Conservation (phyloP, 805 yeast species). For the Candida koratica region DNA sequence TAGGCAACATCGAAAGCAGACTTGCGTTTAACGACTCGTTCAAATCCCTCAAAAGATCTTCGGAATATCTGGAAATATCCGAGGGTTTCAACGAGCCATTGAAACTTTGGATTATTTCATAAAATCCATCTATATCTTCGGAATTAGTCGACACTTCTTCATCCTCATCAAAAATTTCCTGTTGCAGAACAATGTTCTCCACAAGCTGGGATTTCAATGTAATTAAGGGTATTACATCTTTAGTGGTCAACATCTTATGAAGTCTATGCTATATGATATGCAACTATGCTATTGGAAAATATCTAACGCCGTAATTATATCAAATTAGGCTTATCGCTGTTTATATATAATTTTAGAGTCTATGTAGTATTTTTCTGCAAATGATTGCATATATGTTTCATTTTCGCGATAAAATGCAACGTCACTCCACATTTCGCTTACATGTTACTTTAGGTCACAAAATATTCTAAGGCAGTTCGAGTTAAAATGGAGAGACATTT, state of each 20-base stretch:
- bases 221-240: slow-evolving; percentile 2
- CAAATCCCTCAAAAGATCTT: slow-evolving; percentile 22
- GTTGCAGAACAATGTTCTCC: background rate
- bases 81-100: slow-evolving; percentile 5
- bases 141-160: slow-evolving; percentile 4
- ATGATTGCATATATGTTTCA: slow-evolving; percentile 6
- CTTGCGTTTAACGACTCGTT: slow-evolving; percentile 26
- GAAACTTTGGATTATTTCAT: slow-evolving; percentile 7
- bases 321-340: background rate
- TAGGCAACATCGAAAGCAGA: slow-evolving; percentile 40
- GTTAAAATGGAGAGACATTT: too few species aligned
- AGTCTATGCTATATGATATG: too few species aligned
- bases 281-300: background rate
- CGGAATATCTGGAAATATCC: slow-evolving; percentile 17
- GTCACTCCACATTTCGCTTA: slow-evolving; percentile 2
- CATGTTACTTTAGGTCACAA: background rate
- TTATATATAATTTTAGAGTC: slow-evolving; percentile 2
- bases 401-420: slow-evolving; percentile 5
- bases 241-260: slow-evolving; percentile 2
- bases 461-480: background rate
- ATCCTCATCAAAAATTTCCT: slow-evolving; percentile 6
- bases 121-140: slow-evolving; percentile 7
- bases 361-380: slow-evolving; percentile 4
- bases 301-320: background rate
- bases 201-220: background rate